Evolutionary conservation across 768 basidiomycete genomes (phyloP), one percentile per base, ranked within the genome.

Genomic region (Tulasnella sp.): DNA sequence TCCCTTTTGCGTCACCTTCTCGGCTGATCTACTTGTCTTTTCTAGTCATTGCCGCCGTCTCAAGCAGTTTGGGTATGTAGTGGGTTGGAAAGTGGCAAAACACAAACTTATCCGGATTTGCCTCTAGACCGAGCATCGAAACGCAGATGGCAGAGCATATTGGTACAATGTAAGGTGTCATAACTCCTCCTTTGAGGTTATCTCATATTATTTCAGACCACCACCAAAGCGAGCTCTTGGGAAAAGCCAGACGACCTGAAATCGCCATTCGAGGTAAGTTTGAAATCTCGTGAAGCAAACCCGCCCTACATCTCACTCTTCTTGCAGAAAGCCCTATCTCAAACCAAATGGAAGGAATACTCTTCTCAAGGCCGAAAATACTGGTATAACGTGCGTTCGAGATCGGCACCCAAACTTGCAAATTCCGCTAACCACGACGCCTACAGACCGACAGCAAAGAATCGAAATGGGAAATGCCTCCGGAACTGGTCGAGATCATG

Each of bases 231-330:
- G 64, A 94, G 91, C 66, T 90, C 93, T 51, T 98, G 93, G 94
- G 93, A 97, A 71, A 99, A 98, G 68, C 96, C 96, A 59, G 88
- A 93, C 86, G 92, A 87, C 21, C 74, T 98, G 49, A 96, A 93
- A 71, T 83, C 87, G 0, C 86, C 91, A 1, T 90, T 92, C 62
- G 94, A 97, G 76, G 86, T 91, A 64, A 60, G 74, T 58, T 39
- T 31, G 57, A 39, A 15, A 2, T 45, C 40, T 31, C n/a, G 19
- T 17, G 7, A 17, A 34, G 32, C 9, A n/a, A 15, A 25, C 29
- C 34, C 45, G 34, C 48, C 59, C 57, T 35, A 48, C 31, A 14
- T 63, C 37, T 29, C 50, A 61, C 62, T 55, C 40, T 61, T 40
- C 54, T 51, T 61, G 57, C 55, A 93, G 86, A 81, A 83, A 65